phyloP scores from a whole-genome alignment of 1,139 yeast genomes.

The Suhomyces coccinellae region DNA sequence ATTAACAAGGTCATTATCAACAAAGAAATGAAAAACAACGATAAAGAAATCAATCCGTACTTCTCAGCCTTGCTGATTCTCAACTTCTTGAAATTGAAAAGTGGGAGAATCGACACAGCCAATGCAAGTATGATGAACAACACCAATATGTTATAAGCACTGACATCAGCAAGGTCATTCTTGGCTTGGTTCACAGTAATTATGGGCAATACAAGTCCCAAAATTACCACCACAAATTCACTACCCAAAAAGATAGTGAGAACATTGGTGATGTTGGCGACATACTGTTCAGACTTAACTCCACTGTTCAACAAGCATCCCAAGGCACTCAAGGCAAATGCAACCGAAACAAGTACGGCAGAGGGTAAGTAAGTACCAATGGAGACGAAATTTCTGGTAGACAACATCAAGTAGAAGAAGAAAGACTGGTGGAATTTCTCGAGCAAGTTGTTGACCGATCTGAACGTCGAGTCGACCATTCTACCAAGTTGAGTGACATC shows the following conservation, averaged over 20 bases:
- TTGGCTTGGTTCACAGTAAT: constrained; percentile 17
- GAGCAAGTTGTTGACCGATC: constrained; percentile 86
- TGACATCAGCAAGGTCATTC: constrained; percentile 16
- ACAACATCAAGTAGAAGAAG: constrained; percentile 82
- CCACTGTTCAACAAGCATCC: constrained; percentile 54
- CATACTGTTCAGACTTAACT: constrained; percentile 24
- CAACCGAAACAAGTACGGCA: constrained; percentile 69
- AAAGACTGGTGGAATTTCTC: constrained; percentile 98
- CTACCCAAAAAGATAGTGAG: constrained; percentile 36
- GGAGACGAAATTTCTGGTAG: constrained; percentile 81
- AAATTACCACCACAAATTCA: constrained; percentile 32
- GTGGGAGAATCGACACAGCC: constrained; percentile 23
- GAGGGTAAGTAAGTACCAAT: constrained; percentile 93
- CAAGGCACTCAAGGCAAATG: constrained; percentile 72
- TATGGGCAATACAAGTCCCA: constrained; percentile 31
- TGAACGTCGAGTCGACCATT: constrained; percentile 78
- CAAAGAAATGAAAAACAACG: constrained; percentile 65
- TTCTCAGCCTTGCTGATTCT: constrained; percentile 24
- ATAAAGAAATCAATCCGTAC: constrained; percentile 36
- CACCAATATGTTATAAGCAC: constrained; percentile 21
- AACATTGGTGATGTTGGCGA: constrained; percentile 27
- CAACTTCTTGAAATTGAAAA: constrained; percentile 17
- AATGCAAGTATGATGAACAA: constrained; percentile 22
- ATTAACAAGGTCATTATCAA: constrained; percentile 73
- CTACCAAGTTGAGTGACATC: constrained; percentile 94